Conservation (phyloP, 2,329 filamentous ascomycete genomes). For the Talaromyces sp. region DNA sequence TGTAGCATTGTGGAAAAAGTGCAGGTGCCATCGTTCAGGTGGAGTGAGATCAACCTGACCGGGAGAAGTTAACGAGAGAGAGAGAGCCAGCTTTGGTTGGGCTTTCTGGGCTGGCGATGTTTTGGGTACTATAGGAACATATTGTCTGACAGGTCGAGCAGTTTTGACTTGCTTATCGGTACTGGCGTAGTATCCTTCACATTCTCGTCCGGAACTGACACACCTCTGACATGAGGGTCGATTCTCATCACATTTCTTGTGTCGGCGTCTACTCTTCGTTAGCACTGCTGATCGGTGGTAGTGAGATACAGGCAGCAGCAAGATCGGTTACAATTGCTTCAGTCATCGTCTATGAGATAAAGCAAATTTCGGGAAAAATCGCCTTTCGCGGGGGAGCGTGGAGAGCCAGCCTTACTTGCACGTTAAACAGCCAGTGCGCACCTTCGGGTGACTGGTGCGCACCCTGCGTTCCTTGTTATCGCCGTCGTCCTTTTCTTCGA, state of each 20-base stretch:
- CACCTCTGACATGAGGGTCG: conserved; percentile 27
- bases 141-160: neutral
- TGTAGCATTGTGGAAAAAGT: neutral
- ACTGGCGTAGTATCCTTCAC: conserved; percentile 21
- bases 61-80: neutral
- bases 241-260: conserved; percentile 30
- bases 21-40: neutral
- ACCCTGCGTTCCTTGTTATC: neutral
- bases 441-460: neutral
- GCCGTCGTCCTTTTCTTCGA: neutral
- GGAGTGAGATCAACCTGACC: neutral
- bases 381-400: neutral
- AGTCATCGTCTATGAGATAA: neutral
- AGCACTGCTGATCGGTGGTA: neutral
- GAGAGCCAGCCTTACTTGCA: neutral
- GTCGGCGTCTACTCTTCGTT: conserved; percentile 15
- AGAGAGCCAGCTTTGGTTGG: neutral
- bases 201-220: conserved; percentile 26
- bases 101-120: neutral
- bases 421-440: neutral
- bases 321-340: neutral
- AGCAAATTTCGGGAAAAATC: neutral
- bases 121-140: neutral
- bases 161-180: conserved; percentile 11
- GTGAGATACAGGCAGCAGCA: neutral